Evolutionary conservation across 345 rosid genomes (phyloP), one percentile per base, ranked within the genome.

Genomic region (Syzygium aromaticum): DNA sequence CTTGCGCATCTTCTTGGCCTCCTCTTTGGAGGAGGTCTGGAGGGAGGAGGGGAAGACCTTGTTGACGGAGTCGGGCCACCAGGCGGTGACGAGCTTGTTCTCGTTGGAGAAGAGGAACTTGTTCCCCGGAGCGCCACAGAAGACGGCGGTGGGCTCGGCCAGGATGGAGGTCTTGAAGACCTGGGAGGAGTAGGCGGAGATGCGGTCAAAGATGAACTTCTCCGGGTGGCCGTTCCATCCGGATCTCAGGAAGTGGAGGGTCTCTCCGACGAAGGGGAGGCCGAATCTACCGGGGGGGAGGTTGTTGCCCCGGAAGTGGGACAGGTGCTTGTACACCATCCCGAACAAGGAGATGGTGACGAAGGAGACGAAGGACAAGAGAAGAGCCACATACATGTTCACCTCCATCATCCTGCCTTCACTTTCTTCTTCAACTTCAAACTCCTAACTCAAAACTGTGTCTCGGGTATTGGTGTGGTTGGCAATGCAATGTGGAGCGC

Each of bases 11-110:
- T 84, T 87, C 38, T 13, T 89, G 33, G 93, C 89, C 86, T 91
- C 93, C 8, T 90, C 90, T 8, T 87, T 27, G 77, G 90, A 86
- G 46, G 93, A 91, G 53, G 88, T 90, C 67, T 86, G 87, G 27
- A 59, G 87, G 23, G 86, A 59, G 51, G 90, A 91, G 7, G 93
- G 93, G 87, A 91, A 91, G 27, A 91, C 80, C 82, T 91, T 91
- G 87, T 90, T 89, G 73, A 90, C 89, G 53, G 91, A 88, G 85
- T 90, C 88, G 19, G 93, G 91, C 93, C 93, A 91, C 93, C 93
- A 91, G 22, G 89, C 85, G 0, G 61, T 85, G 11, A 91, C 91
- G 23, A 91, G 87, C 89, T 88, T 91, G 88, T 91, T 90, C 88
- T 91, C 93, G 86, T 91, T 90, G 27, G 91, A 90, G 88, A 90